Conservation (phyloP, 208 protist species). For the Trypanosoma theileri region DNA sequence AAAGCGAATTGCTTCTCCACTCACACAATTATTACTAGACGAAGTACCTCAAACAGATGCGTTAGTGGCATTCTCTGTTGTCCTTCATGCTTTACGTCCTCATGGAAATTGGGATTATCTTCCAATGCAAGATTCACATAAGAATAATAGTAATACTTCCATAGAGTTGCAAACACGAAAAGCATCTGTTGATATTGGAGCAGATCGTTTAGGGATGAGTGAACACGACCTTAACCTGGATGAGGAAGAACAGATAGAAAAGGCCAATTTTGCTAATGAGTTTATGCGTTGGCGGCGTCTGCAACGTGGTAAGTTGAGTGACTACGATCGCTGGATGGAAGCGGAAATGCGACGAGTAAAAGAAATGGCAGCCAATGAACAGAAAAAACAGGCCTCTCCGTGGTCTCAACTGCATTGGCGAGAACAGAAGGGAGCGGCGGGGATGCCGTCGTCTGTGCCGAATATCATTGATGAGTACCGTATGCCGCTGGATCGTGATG, state of each 20-base stretch:
- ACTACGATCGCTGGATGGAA: constrained; percentile 87
- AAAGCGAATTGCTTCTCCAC: constrained; percentile 35
- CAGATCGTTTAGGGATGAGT: constrained; percentile 64
- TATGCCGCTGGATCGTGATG: constrained; percentile 72
- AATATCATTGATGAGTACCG: constrained; percentile 92
- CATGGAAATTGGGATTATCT: constrained; percentile 87
- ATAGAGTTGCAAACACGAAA: constrained; percentile 48
- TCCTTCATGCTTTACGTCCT: constrained; percentile 71
- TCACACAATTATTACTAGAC: constrained; percentile 73
- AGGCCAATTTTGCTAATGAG: constrained; percentile 60
- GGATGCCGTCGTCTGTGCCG: constrained; percentile 73
- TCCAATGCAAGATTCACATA: constrained; percentile 35
- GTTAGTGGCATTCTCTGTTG: constrained; percentile 62
- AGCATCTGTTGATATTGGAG: constrained; percentile 66
- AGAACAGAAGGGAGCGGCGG: constrained; percentile 22
- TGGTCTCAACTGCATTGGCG: constrained; percentile 32
- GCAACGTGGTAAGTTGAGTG: constrained; percentile 36
- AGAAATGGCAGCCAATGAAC: constrained; percentile 54
- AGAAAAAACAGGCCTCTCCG: constrained; percentile 33
- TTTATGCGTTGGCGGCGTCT: constrained; percentile 72
- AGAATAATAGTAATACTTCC: constrained; percentile 30
- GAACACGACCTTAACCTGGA: constrained; percentile 66
- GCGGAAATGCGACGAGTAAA: constrained; percentile 63
- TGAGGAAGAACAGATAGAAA: constrained; percentile 69
- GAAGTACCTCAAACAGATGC: constrained; percentile 56